Evolutionary conservation across 805 yeast genomes (phyloP).

Genomic region (Cyberlindnera bimundalis): DNA sequence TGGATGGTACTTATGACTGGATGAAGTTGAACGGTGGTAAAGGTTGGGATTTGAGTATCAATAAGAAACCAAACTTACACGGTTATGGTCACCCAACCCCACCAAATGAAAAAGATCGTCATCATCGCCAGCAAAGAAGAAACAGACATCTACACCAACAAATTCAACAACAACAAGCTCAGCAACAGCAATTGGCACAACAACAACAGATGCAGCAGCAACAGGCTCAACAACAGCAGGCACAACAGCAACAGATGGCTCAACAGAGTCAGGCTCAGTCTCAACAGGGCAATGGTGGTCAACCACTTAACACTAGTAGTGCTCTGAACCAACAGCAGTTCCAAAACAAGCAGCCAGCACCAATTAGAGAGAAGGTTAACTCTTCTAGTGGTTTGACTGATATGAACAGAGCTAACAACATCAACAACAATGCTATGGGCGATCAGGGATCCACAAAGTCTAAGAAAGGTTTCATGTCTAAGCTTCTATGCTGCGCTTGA

Average conservation of each 20-base stretch:
- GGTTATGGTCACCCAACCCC: conserved; percentile 78
- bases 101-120: conserved; percentile 29
- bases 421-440: conserved; percentile 15
- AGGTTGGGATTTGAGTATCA: conserved; percentile 77
- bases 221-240: conserved; percentile 21
- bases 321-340: conserved; percentile 29
- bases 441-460: conserved; percentile 18
- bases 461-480: conserved; percentile 26
- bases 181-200: conserved; percentile 18
- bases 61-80: conserved; percentile 75
- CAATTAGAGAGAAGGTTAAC: conserved; percentile 28
- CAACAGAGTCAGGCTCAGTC: conserved; percentile 14
- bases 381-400: conserved; percentile 22
- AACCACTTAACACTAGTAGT: conserved; percentile 17
- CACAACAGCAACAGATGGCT: conserved; percentile 18
- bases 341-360: conserved; percentile 30
- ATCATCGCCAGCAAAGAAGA: conserved; percentile 30
- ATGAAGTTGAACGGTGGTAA: conserved; percentile 72
- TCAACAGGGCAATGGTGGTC: conserved; percentile 17
- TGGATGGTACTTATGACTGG: conserved; percentile 79
- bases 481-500: conserved; percentile 25
- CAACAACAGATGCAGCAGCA: conserved; percentile 19
- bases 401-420: conserved; percentile 18
- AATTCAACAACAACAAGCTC: conserved; percentile 21
- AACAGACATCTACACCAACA: conserved; percentile 29